phyloP scores from a whole-genome alignment of 2,329 filamentous ascomycete genomes.

The Laburnicola sp. region DNA sequence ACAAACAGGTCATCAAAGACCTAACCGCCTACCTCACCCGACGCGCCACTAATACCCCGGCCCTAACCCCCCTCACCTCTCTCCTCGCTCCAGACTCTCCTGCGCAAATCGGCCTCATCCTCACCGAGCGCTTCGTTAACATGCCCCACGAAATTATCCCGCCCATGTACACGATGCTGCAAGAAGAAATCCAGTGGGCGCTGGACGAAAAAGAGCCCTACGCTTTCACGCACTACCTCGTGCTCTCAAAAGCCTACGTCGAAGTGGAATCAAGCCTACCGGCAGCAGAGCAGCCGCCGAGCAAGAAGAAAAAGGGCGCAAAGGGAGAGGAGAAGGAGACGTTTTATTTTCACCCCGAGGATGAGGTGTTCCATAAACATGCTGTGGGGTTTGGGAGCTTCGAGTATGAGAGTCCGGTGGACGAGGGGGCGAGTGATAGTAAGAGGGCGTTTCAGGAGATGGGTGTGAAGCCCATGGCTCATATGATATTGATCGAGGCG shows the following conservation, averaged over 20 bases:
- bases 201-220: slow-evolving; percentile 91
- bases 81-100: slow-evolving; percentile 43
- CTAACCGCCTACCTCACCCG: slow-evolving; percentile 71
- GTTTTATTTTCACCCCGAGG: slow-evolving; percentile 95
- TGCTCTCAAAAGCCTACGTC: slow-evolving; percentile 88
- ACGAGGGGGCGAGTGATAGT: slow-evolving; percentile 81
- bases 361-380: slow-evolving; percentile 82
- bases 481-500: slow-evolving; percentile 84
- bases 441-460: slow-evolving; percentile 93
- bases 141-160: slow-evolving; percentile 92
- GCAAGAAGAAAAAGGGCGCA: slow-evolving; percentile 52
- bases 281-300: slow-evolving; percentile 42
- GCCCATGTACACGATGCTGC: slow-evolving; percentile 91
- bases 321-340: slow-evolving; percentile 52
- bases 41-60: slow-evolving; percentile 55
- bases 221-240: slow-evolving; percentile 87
- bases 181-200: slow-evolving; percentile 87
- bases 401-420: slow-evolving; percentile 75
- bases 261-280: slow-evolving; percentile 84
- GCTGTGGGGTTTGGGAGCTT: slow-evolving; percentile 71
- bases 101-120: slow-evolving; percentile 74
- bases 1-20: slow-evolving; percentile 71
- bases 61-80: slow-evolving; percentile 53
- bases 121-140: slow-evolving; percentile 95
- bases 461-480: slow-evolving; percentile 81